Evolutionary conservation across 2,329 filamentous ascomycete genomes (phyloP), one percentile per base, ranked within the genome.

Genomic region (Chaetomiaceae sp.): DNA sequence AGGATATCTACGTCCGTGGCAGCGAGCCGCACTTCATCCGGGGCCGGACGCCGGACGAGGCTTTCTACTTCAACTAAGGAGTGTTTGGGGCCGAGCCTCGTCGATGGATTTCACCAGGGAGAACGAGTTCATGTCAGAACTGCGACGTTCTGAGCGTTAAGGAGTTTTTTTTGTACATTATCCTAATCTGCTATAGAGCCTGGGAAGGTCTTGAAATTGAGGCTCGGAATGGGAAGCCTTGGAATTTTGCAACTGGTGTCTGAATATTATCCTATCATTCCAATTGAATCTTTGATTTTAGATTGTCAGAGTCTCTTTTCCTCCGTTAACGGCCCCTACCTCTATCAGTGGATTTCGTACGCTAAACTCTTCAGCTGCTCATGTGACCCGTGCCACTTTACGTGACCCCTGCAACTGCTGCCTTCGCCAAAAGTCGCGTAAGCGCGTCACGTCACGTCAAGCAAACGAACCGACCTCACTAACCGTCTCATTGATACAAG

Each of bases 1-100:
- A 99, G 84, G 92, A 96, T 72, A 95, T 96, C 71, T 97, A 96
- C 74, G 90, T 91, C 65, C 79, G 80, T 61, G 92, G 92, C 62
- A 86, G 82, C 57, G 92, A 96, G 82, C 91, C 91, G 53, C 76
- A 84, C 67, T 96, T 87, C 78, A 82, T 96, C 75, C 84, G 91
- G 65, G 92, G 92, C 64, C 82, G 92, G 58, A 90, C 87, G 55
- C 81, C 86, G 50, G 91, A 97, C 68, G 94, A 97, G 87, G 92
- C 90, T 75, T 94, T 85, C 76, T 96, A 95, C 79, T 96, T 89
- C 75, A 87, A 61, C 47, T 51, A 60, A 42, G 38, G 32, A 14
- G 20, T 20, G 45, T 21, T 18, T 25, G 36, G 37, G 11, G 32
- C 33, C 21, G 44, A 43, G 33, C 36, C 48, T 37, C 44, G 23